Percentiles rank a stretch among this genome's conserved stretches.
phyloP scores from a whole-genome alignment of 2,329 filamentous ascomycete species.

The Clonostachys byssicola region DNA sequence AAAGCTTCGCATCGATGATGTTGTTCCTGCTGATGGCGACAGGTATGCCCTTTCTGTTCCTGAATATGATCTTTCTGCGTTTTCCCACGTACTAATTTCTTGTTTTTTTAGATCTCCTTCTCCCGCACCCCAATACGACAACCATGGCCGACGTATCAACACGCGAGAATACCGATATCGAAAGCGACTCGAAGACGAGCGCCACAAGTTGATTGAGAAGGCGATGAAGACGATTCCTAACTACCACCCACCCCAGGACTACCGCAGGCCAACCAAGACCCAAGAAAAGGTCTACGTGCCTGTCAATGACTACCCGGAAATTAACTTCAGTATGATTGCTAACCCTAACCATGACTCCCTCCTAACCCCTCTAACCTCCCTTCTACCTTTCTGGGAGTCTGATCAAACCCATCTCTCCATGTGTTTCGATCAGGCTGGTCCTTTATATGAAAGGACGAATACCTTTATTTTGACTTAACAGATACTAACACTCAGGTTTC shows the following conservation, averaged over 20 bases:
- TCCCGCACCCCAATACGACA: constrained; percentile 95
- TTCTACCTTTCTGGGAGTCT: constrained; percentile 3
- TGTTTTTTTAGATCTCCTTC: constrained; percentile 75
- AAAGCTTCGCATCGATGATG: constrained; percentile 98
- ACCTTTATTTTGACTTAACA: constrained; percentile 4
- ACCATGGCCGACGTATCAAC: constrained; percentile 98
- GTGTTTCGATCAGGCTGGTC: constrained; percentile 13
- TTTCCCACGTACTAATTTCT: constrained; percentile 6
- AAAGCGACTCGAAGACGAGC: constrained; percentile 96
- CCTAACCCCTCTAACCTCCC: constrained; percentile 66
- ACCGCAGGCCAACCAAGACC: constrained; percentile 97
- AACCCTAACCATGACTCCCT: constrained; percentile 64
- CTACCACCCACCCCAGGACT: constrained; percentile 97
- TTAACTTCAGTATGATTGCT: constrained; percentile 99
- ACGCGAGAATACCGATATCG: constrained; percentile 98
- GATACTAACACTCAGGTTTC: constrained; percentile 90
- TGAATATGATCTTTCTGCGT: background rate
- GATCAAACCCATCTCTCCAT: constrained; percentile 6
- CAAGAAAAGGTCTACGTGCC: constrained; percentile 99
- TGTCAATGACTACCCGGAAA: constrained; percentile 99
- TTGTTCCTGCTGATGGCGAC: constrained; percentile 93
- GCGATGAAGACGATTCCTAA: constrained; percentile 99
- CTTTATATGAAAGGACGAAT: background rate
- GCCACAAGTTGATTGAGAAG: constrained; percentile 97
- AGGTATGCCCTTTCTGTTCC: constrained; percentile 55